Base-by-base conservation (phyloP, 2,329 filamentous ascomycete genomes). In the Malbranchea zuffiana region DNA sequence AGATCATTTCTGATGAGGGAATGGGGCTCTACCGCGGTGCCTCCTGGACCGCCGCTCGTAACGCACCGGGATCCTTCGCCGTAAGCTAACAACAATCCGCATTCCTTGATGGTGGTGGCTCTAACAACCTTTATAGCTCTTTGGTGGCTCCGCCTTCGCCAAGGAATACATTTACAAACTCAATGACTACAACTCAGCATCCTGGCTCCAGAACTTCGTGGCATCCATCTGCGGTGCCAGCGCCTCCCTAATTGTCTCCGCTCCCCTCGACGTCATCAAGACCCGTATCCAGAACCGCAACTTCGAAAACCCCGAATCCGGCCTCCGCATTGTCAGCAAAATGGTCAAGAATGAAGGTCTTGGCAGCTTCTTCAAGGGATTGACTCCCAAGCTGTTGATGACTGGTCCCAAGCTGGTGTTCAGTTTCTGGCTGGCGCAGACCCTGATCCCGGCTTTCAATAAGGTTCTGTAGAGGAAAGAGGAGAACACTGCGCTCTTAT, bases 371-470 rank as follows among this genome's bases (percentile, higher is more conserved):
- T 98, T 98, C 77, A 98, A 98, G 76, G 90, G 90, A 28, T 66
- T 98, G 47, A 82, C 86, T 33, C 90, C 90, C 45, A 98, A 98
- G 80, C 77, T 98, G 47, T 74, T 98, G 55, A 98, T 98, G 90
- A 98, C 90, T 11, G 92, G 90, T 16, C 90, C 90, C 46, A 98
- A 98, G 75, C 74, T 98, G 43, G 90, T 96, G 45, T 98, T 98
- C 71, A 95, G 87, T 44, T 98, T 98, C 78, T 98, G 90, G 90
- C 77, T 98, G 57, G 90, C 90, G 40, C 90, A 98, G 71, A 96
- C 90, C 19, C 71, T 98, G 53, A 98, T 98, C 57, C 90, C 90
- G 35, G 81, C 86, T 25, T 96, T 96, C 62, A 83, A 75, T 54
- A 75, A 77, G 61, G 58, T 78, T 41, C 63, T 77, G 59, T 76